Evolutionary conservation across 371 early-diverging fungal species (phyloP), one percentile per base, ranked within the genome.

Genomic region (Mortierella sp.): DNA sequence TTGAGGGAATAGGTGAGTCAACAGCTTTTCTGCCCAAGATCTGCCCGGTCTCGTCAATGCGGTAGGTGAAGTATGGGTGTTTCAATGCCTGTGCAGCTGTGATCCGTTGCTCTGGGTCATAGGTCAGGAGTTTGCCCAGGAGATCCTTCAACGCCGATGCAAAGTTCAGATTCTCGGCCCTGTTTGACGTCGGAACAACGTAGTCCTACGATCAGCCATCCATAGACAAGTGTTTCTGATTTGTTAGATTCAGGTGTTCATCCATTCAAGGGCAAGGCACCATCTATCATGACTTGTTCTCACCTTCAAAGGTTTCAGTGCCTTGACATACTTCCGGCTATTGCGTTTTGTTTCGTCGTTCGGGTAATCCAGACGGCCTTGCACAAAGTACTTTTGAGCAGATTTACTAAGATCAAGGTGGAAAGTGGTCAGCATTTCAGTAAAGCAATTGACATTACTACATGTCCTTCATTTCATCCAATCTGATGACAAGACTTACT

Each of bases 261-360:
- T n/a, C n/a, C n/a, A n/a, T n/a, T n/a, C n/a, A n/a, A n/a, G n/a
- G n/a, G n/a, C n/a, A n/a, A n/a, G n/a, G n/a, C n/a, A n/a, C n/a
- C n/a, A n/a, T n/a, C n/a, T n/a, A n/a, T n/a, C n/a, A n/a, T n/a
- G n/a, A n/a, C n/a, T n/a, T n/a, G n/a, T n/a, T n/a, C n/a, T n/a
- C n/a, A 89, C 91, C 80, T 80, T 77, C 54, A 94, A 77, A 7
- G 84, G 79, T 51, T 81, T 81, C 60, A 91, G 67, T 2, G 82
- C 83, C 55, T 81, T 85, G 43, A 94, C 92, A 76, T 85, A 92
- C 67, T 90, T 87, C 54, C 81, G 84, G 68, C 90, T 90, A 56
- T 85, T 83, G 24, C 81, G 72, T 21, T 85, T 81, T 34, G 92
- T 91, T 31, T 86, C 82, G 1, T 83, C 70, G 53, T 78, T 77